These are phyloP conservation scores for Reutealis trisperma DNA, from an alignment of 345 rosid genomes.

Conservation along the genomic window DNA sequence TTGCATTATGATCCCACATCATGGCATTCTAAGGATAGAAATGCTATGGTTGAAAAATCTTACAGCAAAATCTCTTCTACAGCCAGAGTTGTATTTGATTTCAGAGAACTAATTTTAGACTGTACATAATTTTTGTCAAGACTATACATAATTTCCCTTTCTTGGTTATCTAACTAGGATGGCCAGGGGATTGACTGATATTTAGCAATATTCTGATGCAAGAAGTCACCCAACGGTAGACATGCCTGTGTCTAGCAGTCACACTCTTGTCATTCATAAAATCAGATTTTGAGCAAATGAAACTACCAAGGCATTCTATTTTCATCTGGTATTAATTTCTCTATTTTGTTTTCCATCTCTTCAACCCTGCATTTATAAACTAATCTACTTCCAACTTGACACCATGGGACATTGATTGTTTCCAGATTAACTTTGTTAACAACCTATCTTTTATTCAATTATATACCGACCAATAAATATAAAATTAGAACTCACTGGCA, in stretches of 20 bases:
- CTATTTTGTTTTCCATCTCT: neutral
- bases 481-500: conserved; percentile 48
- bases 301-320: neutral
- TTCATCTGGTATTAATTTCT: neutral
- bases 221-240: neutral
- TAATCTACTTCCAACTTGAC: neutral
- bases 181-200: too few relatives aligned
- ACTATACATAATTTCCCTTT: neutral
- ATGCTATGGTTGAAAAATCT: too few relatives aligned
- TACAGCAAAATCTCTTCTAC: neutral
- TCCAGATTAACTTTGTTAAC: neutral
- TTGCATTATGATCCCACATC: too few relatives aligned
- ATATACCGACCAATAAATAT: neutral
- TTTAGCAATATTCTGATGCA: too few relatives aligned
- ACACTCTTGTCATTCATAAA: neutral
- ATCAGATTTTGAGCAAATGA: neutral
- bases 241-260: neutral
- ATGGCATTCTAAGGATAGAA: too few relatives aligned
- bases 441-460: neutral
- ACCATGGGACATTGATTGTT: neutral
- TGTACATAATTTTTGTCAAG: neutral
- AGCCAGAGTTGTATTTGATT: neutral
- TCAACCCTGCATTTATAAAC: neutral
- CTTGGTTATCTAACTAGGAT: neutral
- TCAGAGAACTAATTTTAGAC: neutral